Evolutionary conservation across 2,329 filamentous ascomycete genomes (phyloP).

Genomic region (Curvularia sp.): DNA sequence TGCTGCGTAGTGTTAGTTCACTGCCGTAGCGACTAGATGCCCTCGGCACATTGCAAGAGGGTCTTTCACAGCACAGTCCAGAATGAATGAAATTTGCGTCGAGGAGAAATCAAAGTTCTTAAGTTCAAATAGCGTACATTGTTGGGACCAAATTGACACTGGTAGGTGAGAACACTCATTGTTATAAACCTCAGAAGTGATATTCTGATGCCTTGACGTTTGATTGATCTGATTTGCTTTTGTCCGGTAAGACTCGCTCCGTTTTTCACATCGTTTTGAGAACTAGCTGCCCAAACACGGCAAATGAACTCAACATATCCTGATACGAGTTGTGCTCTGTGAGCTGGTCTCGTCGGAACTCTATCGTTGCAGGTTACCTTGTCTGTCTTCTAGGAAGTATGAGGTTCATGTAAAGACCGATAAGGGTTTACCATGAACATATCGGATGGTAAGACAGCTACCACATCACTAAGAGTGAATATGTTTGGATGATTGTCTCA

Average conservation of each 20-base stretch:
- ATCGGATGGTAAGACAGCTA: not conserved
- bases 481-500: not conserved
- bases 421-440: too few relatives aligned
- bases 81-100: not conserved
- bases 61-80: not conserved
- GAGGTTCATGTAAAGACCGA: too few relatives aligned
- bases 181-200: not conserved
- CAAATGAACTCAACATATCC: not conserved
- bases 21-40: not conserved
- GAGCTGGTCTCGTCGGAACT: not conserved
- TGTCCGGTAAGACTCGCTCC: not conserved
- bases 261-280: not conserved
- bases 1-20: not conserved
- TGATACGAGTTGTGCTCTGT: not conserved
- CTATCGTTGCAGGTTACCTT: not conserved
- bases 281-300: not conserved
- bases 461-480: too few relatives aligned
- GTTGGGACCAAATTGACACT: not conserved
- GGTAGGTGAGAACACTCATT: not conserved
- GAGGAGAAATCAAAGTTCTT: not conserved
- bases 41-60: too few relatives aligned
- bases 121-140: not conserved
- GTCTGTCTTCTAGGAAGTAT: not conserved
- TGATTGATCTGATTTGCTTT: not conserved
- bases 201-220: not conserved